These are phyloP conservation scores for Cystobasidiaceae sp. DNA, from an alignment of 1,284 basidiomycete genomes.

Conservation along the genomic window DNA sequence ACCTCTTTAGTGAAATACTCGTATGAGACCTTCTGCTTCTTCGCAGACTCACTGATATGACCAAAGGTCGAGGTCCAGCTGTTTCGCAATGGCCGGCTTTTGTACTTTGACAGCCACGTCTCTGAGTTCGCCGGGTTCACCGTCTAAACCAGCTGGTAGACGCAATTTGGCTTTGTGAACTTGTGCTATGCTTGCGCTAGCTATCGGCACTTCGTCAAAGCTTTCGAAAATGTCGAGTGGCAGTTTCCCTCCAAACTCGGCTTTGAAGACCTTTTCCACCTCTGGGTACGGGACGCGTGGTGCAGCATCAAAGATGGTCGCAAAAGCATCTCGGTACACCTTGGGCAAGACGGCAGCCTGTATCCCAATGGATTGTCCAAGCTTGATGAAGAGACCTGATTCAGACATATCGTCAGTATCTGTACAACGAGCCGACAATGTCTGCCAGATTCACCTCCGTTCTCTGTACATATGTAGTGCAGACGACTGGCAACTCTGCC, in stretches of 20 bases:
- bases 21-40: background rate
- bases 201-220: conserved; percentile 67
- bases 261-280: conserved; percentile 62
- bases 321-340: conserved; percentile 64
- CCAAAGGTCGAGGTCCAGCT: conserved; percentile 59
- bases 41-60: conserved; percentile 33
- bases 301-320: conserved; percentile 75
- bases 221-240: conserved; percentile 68
- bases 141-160: conserved; percentile 46
- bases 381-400: conserved; percentile 85
- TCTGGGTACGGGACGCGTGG: conserved; percentile 70
- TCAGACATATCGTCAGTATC: too few relatives aligned
- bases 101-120: conserved; percentile 83
- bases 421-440: too few relatives aligned
- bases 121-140: conserved; percentile 49
- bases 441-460: conserved; percentile 56
- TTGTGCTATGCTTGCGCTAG: conserved; percentile 82
- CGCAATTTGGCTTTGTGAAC: conserved; percentile 72
- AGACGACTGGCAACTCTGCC: conserved; percentile 73
- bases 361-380: conserved; percentile 67
- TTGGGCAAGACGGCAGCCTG: conserved; percentile 76
- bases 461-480: conserved; percentile 63
- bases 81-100: conserved; percentile 75
- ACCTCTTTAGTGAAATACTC: background rate
- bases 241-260: conserved; percentile 60